Base-by-base conservation (phyloP, 345 rosid genomes). In the Trapa bicornis region DNA sequence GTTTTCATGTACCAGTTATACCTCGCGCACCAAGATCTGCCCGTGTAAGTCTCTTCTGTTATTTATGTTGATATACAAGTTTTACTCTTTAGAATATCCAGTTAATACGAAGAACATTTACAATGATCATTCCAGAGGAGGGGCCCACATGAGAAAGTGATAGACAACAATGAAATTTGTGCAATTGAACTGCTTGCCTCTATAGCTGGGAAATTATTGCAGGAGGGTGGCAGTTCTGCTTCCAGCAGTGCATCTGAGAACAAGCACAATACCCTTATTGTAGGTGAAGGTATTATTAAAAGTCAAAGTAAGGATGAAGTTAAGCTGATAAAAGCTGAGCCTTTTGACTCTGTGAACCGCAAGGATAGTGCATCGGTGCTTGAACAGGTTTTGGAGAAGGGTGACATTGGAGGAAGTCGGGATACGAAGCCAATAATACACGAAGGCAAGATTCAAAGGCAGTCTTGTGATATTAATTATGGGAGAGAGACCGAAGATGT, bases 161-260 rank as follows among this genome's bases (percentile, higher is more conserved):
- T 71, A 43, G 81, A 81, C 43, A 85, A 77, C 35, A 67, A 72
- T 74, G 75, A 78, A 77, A 65, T 83, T 15, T 80, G 83, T 71
- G 85, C 89, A 41, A 78, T 91, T 72, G 92, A 91, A 72, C 81
- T 91, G 73, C 83, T 91, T 1, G 97, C 97, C 72, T 83, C 89
- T 66, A 65, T 91, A 67, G 97, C 96, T 13, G 96, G 87, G 50
- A 84, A 91, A 80, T 69, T 91, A 42, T 73, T 87, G 68, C 81
- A 80, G 77, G 96, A 89, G 85, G 80, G 84, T 15, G 92, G 86
- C 68, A 81, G 86, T 73, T 88, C 88, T 32, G 80, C 91, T 36
- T 89, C 87, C 45, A 75, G 85, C 66, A 77, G 81, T 83, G 88
- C 88, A 11, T 85, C 81, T 3, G 84, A 71, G 52, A 81, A 84